A percentile compares a stretch with the other conserved stretches of the same genome.
Evolutionary conservation across 2,329 filamentous ascomycete genomes (phyloP).

Genomic region (Xylaria multiplex): DNA sequence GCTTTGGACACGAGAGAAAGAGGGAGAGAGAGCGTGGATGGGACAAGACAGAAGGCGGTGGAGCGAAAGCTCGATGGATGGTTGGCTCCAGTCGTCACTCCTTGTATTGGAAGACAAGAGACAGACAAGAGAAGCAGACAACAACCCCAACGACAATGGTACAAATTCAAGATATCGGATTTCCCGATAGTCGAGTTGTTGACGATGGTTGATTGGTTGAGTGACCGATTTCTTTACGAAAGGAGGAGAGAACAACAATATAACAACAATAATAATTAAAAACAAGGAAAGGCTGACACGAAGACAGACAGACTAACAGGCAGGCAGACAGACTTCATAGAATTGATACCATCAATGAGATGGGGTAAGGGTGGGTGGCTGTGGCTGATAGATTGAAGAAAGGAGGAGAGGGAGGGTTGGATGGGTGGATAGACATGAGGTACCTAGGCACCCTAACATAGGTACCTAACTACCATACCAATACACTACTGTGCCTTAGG

Average conservation of each 20-base stretch:
- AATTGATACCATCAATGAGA: constrained; percentile 12
- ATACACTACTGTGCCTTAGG: no score
- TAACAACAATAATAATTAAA: background rate
- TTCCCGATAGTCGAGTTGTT: no score
- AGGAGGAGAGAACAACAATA: background rate
- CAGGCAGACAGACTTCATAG: background rate
- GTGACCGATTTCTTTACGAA: background rate
- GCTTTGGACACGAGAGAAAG: constrained; percentile 12
- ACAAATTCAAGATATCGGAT: no score
- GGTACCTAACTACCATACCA: no score
- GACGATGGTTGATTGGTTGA: no score
- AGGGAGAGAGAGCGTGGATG: background rate
- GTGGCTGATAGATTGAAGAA: constrained; percentile 17
- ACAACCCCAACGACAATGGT: no score
- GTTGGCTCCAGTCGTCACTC: background rate
- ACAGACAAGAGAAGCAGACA: background rate
- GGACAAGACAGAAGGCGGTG: constrained; percentile 12
- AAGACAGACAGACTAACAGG: background rate
- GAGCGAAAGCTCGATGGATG: constrained; percentile 1
- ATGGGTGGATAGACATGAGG: background rate
- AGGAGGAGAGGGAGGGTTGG: constrained; percentile 6
- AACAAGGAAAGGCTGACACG: background rate
- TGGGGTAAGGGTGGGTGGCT: constrained; percentile 12
- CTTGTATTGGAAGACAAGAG: constrained; percentile 8
- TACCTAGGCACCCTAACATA: no score